These are phyloP conservation scores for Cyclotella baltica DNA, from an alignment of 108 stramenopile species.

Conservation along the genomic window DNA sequence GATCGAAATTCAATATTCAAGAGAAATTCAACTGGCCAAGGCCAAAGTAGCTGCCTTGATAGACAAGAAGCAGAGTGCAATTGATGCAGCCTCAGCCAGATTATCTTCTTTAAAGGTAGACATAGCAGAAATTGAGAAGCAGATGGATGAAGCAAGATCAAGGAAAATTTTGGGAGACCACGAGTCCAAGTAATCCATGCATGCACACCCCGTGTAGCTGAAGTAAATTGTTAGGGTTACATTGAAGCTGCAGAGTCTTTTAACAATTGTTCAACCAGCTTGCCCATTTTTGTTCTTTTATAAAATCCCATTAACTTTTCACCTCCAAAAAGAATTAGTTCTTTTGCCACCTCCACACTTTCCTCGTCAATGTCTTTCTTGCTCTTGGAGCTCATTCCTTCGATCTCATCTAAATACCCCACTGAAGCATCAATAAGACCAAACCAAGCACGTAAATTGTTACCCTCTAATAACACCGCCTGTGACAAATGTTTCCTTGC, in stretches of 20 bases:
- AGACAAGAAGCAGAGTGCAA: constrained; percentile 10
- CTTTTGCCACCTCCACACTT: constrained; percentile 69
- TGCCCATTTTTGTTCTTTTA: constrained; percentile 64
- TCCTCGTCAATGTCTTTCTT: constrained; percentile 70
- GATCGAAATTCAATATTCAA: constrained; percentile 3
- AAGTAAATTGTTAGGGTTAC: background rate
- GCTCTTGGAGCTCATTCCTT: constrained; percentile 23
- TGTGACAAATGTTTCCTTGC: constrained; percentile 88
- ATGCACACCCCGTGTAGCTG: too few species aligned
- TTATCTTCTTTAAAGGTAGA: constrained; percentile 7
- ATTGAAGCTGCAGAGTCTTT: constrained; percentile 31
- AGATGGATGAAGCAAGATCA: constrained; percentile 29
- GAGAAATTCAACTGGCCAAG: constrained; percentile 29
- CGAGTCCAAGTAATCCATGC: background rate
- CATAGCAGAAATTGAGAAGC: background rate
- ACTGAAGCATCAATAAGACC: constrained; percentile 70
- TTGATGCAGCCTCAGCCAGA: constrained; percentile 14
- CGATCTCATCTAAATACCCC: constrained; percentile 73
- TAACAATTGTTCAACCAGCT: constrained; percentile 56
- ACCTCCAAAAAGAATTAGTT: constrained; percentile 72
- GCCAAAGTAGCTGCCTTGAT: constrained; percentile 24
- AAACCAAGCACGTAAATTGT: constrained; percentile 72
- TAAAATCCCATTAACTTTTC: constrained; percentile 64
- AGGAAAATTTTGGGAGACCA: constrained; percentile 10
- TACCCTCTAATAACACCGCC: constrained; percentile 72